Conservation (phyloP, 2,329 filamentous ascomycete species). For the Zarea fungicola region DNA sequence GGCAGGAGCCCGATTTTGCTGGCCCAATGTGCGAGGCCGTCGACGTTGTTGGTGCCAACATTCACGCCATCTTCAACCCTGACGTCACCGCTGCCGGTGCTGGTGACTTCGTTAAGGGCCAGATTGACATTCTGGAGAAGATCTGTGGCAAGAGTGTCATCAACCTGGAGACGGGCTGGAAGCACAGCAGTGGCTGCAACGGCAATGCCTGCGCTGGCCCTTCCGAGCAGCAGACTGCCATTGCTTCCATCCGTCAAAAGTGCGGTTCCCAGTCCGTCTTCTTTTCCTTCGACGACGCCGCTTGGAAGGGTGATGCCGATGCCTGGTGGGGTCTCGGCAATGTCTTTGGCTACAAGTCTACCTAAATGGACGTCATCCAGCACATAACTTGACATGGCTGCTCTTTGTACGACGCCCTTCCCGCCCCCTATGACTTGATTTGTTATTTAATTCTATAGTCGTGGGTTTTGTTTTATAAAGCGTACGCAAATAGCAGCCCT, state of each 20-base stretch:
- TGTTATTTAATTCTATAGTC: too few species aligned
- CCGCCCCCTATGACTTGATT: not conserved
- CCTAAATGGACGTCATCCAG: conserved; percentile 5
- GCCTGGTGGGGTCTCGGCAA: conserved; percentile 64
- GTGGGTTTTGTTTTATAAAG: conserved; percentile 6
- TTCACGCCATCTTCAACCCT: conserved; percentile 92
- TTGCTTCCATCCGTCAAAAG: conserved; percentile 61
- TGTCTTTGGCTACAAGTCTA: conserved; percentile 16
- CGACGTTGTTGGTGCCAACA: conserved; percentile 78
- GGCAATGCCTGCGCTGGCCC: conserved; percentile 64
- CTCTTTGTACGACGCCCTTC: not conserved
- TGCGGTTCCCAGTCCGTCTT: conserved; percentile 68
- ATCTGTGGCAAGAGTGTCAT: conserved; percentile 72
- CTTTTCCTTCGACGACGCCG: conserved; percentile 76
- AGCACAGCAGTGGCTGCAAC: conserved; percentile 63
- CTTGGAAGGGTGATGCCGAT: conserved; percentile 69
- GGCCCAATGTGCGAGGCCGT: conserved; percentile 63
- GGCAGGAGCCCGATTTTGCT: conserved; percentile 58
- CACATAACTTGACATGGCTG: conserved; percentile 8
- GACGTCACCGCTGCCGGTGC: conserved; percentile 57
- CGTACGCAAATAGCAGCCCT: conserved; percentile 6
- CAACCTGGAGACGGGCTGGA: conserved; percentile 92
- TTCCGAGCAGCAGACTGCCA: conserved; percentile 64
- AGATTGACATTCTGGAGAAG: conserved; percentile 65
- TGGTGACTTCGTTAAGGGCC: conserved; percentile 67